Evolutionary conservation across 176 grass and related monocot species (phyloP).

Genomic region (Carex scoparia): DNA sequence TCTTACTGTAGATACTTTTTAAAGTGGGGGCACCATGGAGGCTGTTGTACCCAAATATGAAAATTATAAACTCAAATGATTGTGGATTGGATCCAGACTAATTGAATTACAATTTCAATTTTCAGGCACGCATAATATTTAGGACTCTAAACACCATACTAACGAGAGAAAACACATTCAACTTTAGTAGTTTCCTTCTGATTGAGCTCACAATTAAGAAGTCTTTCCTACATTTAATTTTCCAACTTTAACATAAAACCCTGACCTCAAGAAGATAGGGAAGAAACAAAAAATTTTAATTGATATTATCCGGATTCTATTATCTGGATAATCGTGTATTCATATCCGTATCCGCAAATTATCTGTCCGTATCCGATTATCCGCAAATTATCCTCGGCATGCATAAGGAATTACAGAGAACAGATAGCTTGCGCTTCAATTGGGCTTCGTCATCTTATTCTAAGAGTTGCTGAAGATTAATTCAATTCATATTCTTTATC

Average conservation of each 20-base stretch:
- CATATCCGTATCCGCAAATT: too few species aligned
- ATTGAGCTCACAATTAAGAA: background rate
- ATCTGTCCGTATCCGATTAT: too few species aligned
- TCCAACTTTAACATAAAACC: too few species aligned
- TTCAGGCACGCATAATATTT: background rate
- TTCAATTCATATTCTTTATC: too few species aligned
- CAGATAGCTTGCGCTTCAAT: background rate
- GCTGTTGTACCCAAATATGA: background rate
- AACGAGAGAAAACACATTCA: background rate
- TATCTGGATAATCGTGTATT: too few species aligned
- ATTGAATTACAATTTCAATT: background rate
- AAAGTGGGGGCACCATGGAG: background rate
- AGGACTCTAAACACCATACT: background rate
- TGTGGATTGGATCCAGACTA: background rate
- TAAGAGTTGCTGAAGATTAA: too few species aligned
- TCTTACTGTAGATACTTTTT: background rate
- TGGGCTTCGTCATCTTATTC: too few species aligned
- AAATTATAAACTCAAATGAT: background rate
- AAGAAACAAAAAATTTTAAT: too few species aligned
- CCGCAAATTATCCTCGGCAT: background rate
- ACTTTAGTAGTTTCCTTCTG: background rate
- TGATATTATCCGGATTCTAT: background rate
- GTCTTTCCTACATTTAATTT: background rate
- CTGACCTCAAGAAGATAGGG: too few species aligned
- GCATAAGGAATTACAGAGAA: background rate